Evolutionary conservation across 805 yeast genomes (phyloP).

Genomic region (Metschnikowia borealis): DNA sequence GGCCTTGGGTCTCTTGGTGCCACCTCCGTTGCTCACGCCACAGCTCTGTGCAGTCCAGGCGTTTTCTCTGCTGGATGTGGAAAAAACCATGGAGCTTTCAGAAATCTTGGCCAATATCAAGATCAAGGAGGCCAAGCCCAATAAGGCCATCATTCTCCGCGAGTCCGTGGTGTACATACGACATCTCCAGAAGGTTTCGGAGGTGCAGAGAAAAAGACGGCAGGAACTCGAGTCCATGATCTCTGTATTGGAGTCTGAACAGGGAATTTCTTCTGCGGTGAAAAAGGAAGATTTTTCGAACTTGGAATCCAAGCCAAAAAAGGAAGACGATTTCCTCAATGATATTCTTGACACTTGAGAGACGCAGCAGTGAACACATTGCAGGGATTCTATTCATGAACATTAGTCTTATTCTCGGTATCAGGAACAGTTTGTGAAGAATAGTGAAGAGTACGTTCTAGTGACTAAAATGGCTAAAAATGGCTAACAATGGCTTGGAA

Average conservation of each 20-base stretch:
- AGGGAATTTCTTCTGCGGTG: background rate
- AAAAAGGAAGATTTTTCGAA: background rate
- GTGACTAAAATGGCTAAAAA: too few relatives aligned
- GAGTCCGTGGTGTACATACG: slow-evolving; percentile 77
- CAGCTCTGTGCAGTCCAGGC: slow-evolving; percentile 40
- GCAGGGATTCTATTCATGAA: too few relatives aligned
- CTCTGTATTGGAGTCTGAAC: slow-evolving; percentile 12
- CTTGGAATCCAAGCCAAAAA: background rate
- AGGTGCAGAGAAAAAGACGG: slow-evolving; percentile 49
- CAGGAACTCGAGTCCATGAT: slow-evolving; percentile 32
- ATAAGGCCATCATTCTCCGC: slow-evolving; percentile 73
- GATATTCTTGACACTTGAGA: background rate
- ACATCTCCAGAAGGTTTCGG: slow-evolving; percentile 59
- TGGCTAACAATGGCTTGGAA: too few relatives aligned
- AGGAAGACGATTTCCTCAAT: background rate
- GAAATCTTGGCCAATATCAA: slow-evolving; percentile 38
- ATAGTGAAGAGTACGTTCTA: too few relatives aligned
- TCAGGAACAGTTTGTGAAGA: background rate
- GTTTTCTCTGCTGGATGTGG: slow-evolving; percentile 31
- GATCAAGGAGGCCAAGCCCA: slow-evolving; percentile 69
- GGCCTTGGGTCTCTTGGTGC: slow-evolving; percentile 76
- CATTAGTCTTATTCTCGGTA: background rate
- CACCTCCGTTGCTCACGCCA: slow-evolving; percentile 62
- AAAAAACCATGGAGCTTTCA: slow-evolving; percentile 30
- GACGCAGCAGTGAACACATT: too few relatives aligned